Evolutionary conservation across 2,329 filamentous ascomycete species (phyloP).

Genomic region (Cladosporium sp.): DNA sequence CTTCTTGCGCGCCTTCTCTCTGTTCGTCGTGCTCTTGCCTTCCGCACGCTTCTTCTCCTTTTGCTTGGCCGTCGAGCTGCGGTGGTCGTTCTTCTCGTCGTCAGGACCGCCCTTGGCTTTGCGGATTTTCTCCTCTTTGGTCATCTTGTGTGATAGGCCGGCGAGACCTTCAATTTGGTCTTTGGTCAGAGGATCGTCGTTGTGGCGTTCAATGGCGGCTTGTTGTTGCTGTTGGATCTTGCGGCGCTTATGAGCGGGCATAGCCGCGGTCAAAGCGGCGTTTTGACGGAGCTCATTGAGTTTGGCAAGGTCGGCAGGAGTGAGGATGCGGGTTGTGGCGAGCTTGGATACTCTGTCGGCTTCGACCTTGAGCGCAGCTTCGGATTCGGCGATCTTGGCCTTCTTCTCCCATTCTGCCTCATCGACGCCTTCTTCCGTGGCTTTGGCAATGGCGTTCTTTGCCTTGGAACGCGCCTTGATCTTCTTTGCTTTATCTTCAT

Average conservation of each 20-base stretch:
- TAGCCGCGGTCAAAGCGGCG: conserved; percentile 63
- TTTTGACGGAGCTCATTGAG: conserved; percentile 79
- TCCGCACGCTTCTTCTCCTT: conserved; percentile 82
- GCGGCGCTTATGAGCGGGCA: conserved; percentile 43
- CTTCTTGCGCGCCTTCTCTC: conserved; percentile 95
- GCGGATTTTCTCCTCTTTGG: conserved; percentile 84
- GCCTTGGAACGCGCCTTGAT: conserved; percentile 6
- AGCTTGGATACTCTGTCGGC: conserved; percentile 57
- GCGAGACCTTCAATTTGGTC: conserved; percentile 87
- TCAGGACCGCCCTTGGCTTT: conserved; percentile 79
- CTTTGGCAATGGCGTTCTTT: conserved; percentile 16
- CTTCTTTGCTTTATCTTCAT: conserved; percentile 43
- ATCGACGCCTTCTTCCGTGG: background rate
- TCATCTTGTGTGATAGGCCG: conserved; percentile 70
- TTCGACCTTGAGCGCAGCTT: conserved; percentile 26
- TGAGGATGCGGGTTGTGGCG: conserved; percentile 90
- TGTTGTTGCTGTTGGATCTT: conserved; percentile 27
- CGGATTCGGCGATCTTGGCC: conserved; percentile 26
- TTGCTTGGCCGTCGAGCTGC: conserved; percentile 76
- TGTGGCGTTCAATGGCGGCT: conserved; percentile 47
- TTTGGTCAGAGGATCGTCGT: conserved; percentile 85
- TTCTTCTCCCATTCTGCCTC: conserved; percentile 22
- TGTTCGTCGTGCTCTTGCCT: conserved; percentile 95
- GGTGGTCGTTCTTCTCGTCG: conserved; percentile 62
- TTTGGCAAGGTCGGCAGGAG: conserved; percentile 92